A percentile compares a stretch with the other conserved stretches of the same genome.
Conservation (phyloP, 495 filamentous ascomycete genomes). For the Hyaloscypha bicolor region DNA sequence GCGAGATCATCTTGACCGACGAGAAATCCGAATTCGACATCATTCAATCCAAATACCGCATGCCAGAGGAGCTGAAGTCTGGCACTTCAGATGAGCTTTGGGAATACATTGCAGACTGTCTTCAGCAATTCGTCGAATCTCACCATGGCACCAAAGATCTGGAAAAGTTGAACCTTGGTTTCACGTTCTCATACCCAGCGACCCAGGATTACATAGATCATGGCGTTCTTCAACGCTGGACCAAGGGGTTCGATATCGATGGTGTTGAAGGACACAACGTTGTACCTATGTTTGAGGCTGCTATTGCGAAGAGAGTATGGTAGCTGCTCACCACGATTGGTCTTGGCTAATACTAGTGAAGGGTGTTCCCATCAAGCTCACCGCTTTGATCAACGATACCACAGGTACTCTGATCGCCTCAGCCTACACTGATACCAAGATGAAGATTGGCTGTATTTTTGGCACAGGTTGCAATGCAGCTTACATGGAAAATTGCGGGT, state of each 20-base stretch:
- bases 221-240: slow-evolving; percentile 95
- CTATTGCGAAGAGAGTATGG: slow-evolving; percentile 74
- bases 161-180: slow-evolving; percentile 80
- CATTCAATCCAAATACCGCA: slow-evolving; percentile 96
- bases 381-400: slow-evolving; percentile 95
- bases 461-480: slow-evolving; percentile 98
- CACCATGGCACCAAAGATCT: slow-evolving; percentile 73
- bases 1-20: slow-evolving; percentile 89
- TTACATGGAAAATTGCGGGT: slow-evolving; percentile 93
- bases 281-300: slow-evolving; percentile 87
- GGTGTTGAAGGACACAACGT: slow-evolving; percentile 96
- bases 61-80: slow-evolving; percentile 94
- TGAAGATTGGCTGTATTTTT: slow-evolving; percentile 98
- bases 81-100: slow-evolving; percentile 91
- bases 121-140: slow-evolving; percentile 92
- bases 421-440: slow-evolving; percentile 85
- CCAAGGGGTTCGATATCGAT: slow-evolving; percentile 97
- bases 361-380: slow-evolving; percentile 88
- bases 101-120: slow-evolving; percentile 96
- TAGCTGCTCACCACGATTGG: slow-evolving; percentile 3
- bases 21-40: slow-evolving; percentile 97
- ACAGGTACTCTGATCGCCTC: slow-evolving; percentile 99
- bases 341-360: slow-evolving; percentile 12
- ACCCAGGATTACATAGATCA: slow-evolving; percentile 97
- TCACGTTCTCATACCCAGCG: slow-evolving; percentile 98